These are phyloP conservation scores for Drechslerella coelobrocha DNA, from an alignment of 2,329 filamentous ascomycete genomes.

Conservation along the genomic window DNA sequence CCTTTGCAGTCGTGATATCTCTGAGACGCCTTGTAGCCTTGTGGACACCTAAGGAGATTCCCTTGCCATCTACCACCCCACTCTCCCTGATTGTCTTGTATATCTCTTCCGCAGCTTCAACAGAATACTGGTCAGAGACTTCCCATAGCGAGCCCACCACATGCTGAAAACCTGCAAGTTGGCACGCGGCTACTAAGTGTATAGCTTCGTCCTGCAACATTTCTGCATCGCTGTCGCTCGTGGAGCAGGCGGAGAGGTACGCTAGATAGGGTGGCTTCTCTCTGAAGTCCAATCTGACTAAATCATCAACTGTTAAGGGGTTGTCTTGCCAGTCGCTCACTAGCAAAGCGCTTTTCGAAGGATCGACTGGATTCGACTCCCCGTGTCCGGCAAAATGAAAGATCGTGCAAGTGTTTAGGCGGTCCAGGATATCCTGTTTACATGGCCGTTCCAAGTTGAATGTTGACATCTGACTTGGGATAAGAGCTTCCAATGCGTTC, in stretches of 20 bases:
- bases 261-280: constrained; percentile 11
- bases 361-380: constrained; percentile 53
- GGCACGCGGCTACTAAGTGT: constrained; percentile 7
- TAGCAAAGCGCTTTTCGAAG: constrained; percentile 56
- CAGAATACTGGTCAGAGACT: constrained; percentile 53
- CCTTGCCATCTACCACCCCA: neutral
- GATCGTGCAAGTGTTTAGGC: constrained; percentile 53
- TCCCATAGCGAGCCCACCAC: constrained; percentile 59
- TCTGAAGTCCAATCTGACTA: neutral
- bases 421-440: constrained; percentile 53
- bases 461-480: neutral
- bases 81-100: constrained; percentile 6
- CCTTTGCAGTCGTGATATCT: neutral
- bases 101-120: constrained; percentile 51
- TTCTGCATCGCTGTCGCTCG: constrained; percentile 1
- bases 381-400: constrained; percentile 58
- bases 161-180: constrained; percentile 18
- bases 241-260: constrained; percentile 26
- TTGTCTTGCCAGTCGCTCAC: constrained; percentile 35
- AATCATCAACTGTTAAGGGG: constrained; percentile 5
- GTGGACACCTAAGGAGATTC: constrained; percentile 13
- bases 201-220: constrained; percentile 8
- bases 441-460: neutral
- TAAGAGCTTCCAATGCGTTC: constrained; percentile 5
- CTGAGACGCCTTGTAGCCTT: constrained; percentile 8